Conservation (phyloP, 129 eudicot genomes). For the carrot (Daucus carota) region DH1_v3.0 NC_030387.2:36246501-36247000, state of each 20-base stretch:
- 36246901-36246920: neutral
- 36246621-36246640: too few species aligned
- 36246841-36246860: neutral
- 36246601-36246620: too few species aligned
- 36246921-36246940: neutral
- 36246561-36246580: too few species aligned
- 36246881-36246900: neutral
- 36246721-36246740: neutral
- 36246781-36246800: neutral
- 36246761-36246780: neutral
- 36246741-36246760: slow-evolving; percentile 2
- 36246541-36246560: too few species aligned
- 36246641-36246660: too few species aligned
- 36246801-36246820: neutral
- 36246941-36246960: neutral
- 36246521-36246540: too few species aligned
- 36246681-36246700: too few species aligned
- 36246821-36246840: neutral
- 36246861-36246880: neutral
- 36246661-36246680: too few species aligned
- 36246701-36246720: too few species aligned
- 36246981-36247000: neutral
- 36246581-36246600: too few species aligned
- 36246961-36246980: neutral
- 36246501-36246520: too few species aligned